Base-by-base conservation (phyloP, 352 stramenopile genomes). In the Phytophthora nicotianae region DNA sequence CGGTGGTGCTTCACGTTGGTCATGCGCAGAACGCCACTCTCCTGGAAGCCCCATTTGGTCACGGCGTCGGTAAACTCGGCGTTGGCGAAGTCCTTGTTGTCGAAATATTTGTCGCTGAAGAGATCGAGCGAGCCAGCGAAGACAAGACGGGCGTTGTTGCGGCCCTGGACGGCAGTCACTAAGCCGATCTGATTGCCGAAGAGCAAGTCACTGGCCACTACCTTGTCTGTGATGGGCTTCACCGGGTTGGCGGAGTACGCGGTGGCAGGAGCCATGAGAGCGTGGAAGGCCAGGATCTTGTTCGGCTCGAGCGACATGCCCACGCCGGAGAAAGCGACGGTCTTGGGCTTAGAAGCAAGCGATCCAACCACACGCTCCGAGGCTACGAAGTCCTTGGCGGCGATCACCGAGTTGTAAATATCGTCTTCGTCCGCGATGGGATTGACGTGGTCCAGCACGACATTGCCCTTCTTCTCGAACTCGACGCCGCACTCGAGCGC, bases 61-160 rank as follows among this genome's bases (percentile, higher is more conserved):
- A 96, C 53, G 17, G 75, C 70, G 33, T 90, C 76, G 35, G 77
- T 75, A 43, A 97, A 96, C 40, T 63, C 64, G n/a, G 77, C 68
- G 72, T 97, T 96, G 3, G 83, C 85, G 50, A 81, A 90, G 11
- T 48, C 17, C 48, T 72, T 68, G 26, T 78, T 73, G 37, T 62
- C 75, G 41, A 96, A 81, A 71, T 86, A 97, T 66, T 83, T 75
- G 75, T 98, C 78, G 68, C 83, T 93, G 64, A 98, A 97, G 32
- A 97, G 65, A 20, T 93, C 88, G 27, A 97, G 64, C 35, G 89
- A 98, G 27, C 90, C 91, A 17, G 83, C 62, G 54, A 98, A 90
- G 21, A 97, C 64, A 19, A 97, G 70, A 9, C 93, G 88, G 16
- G 91, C 90, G 53, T 98, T 98, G 81, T 96, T 97, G 50, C 91